Conservation (phyloP, 257 asterid genomes). For the Nicotiana undulata region DNA sequence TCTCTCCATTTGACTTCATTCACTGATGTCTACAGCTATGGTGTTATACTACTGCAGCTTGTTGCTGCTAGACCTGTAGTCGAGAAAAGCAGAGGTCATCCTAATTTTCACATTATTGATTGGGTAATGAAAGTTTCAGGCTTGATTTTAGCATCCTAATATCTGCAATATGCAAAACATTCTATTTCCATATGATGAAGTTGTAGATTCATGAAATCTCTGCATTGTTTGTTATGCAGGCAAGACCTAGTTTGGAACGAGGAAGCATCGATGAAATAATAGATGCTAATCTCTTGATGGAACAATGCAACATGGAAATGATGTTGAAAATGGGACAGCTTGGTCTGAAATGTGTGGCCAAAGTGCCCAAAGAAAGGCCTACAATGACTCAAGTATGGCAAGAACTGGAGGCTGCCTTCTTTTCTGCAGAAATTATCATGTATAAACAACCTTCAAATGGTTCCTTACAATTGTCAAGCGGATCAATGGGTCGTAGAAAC, state of each 20-base stretch:
- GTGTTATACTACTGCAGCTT: slow-evolving; percentile 70
- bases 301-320: slow-evolving; percentile 52
- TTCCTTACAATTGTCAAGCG: neutral
- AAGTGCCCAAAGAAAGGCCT: slow-evolving; percentile 63
- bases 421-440: neutral
- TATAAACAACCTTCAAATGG: slow-evolving; percentile 1
- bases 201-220: neutral
- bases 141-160: neutral
- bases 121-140: slow-evolving; percentile 37
- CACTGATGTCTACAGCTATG: slow-evolving; percentile 75
- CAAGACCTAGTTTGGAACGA: slow-evolving; percentile 53
- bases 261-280: slow-evolving; percentile 47
- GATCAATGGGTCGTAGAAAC: neutral
- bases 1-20: slow-evolving; percentile 55
- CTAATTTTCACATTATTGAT: slow-evolving; percentile 49
- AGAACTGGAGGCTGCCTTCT: slow-evolving; percentile 49
- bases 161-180: neutral
- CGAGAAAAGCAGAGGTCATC: slow-evolving; percentile 21
- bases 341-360: slow-evolving; percentile 51
- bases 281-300: slow-evolving; percentile 47
- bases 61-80: slow-evolving; percentile 64
- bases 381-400: slow-evolving; percentile 59
- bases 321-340: slow-evolving; percentile 64
- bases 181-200: neutral
- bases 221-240: slow-evolving; percentile 30